A percentile compares a stretch with the other conserved stretches of the same genome.
Evolutionary conservation across 2,329 filamentous ascomycete species (phyloP).

Genomic region (Fusarium incarnatum): DNA sequence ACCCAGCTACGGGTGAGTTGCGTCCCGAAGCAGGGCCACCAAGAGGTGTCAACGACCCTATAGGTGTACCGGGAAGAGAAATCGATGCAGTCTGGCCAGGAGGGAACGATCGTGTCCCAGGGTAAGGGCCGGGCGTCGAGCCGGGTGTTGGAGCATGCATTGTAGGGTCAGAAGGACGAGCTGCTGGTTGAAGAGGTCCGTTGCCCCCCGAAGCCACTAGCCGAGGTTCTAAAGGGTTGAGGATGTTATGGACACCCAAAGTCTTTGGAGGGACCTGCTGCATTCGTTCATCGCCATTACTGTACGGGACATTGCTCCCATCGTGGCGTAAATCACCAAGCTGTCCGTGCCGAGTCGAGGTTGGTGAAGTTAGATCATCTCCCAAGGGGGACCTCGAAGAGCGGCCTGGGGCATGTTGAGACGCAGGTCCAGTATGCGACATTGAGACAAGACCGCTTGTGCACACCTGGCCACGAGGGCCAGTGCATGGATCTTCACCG

Average conservation of each 20-base stretch:
- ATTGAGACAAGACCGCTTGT: constrained; percentile 71
- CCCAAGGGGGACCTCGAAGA: constrained; percentile 59
- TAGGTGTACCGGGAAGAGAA: constrained; percentile 52
- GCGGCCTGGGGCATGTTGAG: constrained; percentile 66
- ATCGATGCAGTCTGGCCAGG: constrained; percentile 47
- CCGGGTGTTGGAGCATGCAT: constrained; percentile 28
- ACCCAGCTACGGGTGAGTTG: constrained; percentile 49
- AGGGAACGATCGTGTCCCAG: constrained; percentile 42
- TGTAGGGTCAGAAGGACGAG: constrained; percentile 38
- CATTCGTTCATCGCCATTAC: constrained; percentile 40
- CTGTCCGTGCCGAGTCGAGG: constrained; percentile 39
- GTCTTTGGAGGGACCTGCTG: constrained; percentile 45
- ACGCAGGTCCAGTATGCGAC: constrained; percentile 70
- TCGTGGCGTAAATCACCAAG: constrained; percentile 42
- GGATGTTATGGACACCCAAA: constrained; percentile 54
- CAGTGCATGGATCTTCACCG: constrained; percentile 66
- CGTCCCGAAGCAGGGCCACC: constrained; percentile 50
- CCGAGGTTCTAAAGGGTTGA: constrained; percentile 53
- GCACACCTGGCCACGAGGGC: constrained; percentile 62
- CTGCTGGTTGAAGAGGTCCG: constrained; percentile 17
- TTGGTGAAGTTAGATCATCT: constrained; percentile 48
- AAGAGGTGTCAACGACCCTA: constrained; percentile 44
- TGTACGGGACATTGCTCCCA: constrained; percentile 33
- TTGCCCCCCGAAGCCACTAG: constrained; percentile 33
- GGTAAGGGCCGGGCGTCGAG: constrained; percentile 41